Evolutionary conservation across 108 stramenopile species (phyloP).

Genomic region (Pseudonitzschia delicatissima): DNA sequence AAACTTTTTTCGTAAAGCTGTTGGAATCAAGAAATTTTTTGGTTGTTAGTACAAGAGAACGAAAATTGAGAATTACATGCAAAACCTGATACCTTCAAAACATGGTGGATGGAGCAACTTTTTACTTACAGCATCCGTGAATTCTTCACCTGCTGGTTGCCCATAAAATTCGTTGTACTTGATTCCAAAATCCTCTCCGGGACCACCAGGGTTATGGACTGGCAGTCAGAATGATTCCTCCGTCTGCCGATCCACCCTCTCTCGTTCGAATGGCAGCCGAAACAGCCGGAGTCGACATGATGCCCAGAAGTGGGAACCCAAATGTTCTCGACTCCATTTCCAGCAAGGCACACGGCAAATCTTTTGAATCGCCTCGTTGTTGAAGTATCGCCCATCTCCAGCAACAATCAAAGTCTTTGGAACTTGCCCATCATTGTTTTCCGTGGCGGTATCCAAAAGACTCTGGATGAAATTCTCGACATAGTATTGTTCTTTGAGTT

Average conservation of each 20-base stretch:
- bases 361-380: slow-evolving; percentile 90
- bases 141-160: slow-evolving; percentile 94
- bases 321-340: slow-evolving; percentile 85
- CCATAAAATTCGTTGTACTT: slow-evolving; percentile 96
- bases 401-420: slow-evolving; percentile 86
- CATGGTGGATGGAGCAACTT: not conserved
- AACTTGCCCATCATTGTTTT: slow-evolving; percentile 68
- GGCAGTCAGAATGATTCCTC: slow-evolving; percentile 95
- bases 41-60: no score
- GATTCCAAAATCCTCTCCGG: slow-evolving; percentile 96
- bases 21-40: not conserved
- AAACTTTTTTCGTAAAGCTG: slow-evolving; percentile 72
- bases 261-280: slow-evolving; percentile 84
- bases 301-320: slow-evolving; percentile 91
- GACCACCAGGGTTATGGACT: slow-evolving; percentile 99
- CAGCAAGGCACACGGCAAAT: slow-evolving; percentile 88
- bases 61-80: not conserved
- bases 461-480: slow-evolving; percentile 98
- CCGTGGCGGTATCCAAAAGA: slow-evolving; percentile 81
- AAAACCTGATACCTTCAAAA: not conserved
- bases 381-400: slow-evolving; percentile 93
- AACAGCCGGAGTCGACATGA: slow-evolving; percentile 93
- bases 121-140: slow-evolving; percentile 90
- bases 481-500: slow-evolving; percentile 58
- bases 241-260: slow-evolving; percentile 73